phyloP scores from a whole-genome alignment of 1,284 basidiomycete species.

The Fomitopsis pinicola region DNA sequence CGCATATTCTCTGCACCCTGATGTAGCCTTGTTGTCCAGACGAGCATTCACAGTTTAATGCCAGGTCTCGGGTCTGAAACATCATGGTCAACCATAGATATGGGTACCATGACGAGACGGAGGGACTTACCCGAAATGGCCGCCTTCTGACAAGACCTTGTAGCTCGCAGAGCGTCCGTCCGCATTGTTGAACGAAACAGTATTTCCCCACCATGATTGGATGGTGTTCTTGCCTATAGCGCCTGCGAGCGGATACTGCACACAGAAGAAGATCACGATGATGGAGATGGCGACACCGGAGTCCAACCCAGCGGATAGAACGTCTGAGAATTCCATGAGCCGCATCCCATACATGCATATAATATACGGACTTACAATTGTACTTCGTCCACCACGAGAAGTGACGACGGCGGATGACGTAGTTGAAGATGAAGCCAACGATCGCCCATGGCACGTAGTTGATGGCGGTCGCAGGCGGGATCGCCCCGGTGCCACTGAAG shows the following conservation, averaged over 20 bases:
- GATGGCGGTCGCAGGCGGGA: constrained; percentile 46
- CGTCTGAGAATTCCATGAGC: constrained; percentile 27
- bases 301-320: constrained; percentile 56
- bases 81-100: not conserved
- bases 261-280: constrained; percentile 61
- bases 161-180: constrained; percentile 33
- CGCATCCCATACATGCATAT: not conserved
- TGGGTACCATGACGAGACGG: not conserved
- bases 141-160: constrained; percentile 24
- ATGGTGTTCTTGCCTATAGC: constrained; percentile 51
- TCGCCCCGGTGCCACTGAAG: constrained; percentile 45
- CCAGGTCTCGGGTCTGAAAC: constrained; percentile 3
- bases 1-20: too few species aligned
- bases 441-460: constrained; percentile 49
- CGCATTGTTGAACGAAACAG: constrained; percentile 40
- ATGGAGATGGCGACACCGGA: constrained; percentile 56
- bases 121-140: constrained; percentile 34
- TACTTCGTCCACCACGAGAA: constrained; percentile 57
- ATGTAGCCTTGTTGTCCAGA: too few species aligned
- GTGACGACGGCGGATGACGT: constrained; percentile 42
- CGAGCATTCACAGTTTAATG: not conserved
- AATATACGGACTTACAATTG: constrained; percentile 26
- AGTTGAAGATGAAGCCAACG: constrained; percentile 53
- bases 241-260: constrained; percentile 65
- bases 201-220: constrained; percentile 73